phyloP scores from a whole-genome alignment of 1,139 yeast genomes.

The Pichia norvegensis region DNA sequence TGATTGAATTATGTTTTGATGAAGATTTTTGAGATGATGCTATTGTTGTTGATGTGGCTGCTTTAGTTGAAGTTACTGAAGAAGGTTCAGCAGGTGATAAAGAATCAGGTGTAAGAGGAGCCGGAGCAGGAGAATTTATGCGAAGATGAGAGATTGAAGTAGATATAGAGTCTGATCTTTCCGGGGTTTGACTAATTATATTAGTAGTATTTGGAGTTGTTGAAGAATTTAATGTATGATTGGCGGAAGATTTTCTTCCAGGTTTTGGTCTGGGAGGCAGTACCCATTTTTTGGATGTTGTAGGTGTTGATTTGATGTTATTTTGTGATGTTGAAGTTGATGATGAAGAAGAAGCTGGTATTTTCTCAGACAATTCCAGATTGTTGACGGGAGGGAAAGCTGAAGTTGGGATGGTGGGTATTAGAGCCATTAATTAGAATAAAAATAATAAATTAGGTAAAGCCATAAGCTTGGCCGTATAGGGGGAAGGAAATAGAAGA shows the following conservation, averaged over 20 bases:
- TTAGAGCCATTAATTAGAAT: background rate
- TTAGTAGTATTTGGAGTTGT: background rate
- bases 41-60: background rate
- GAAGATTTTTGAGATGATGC: background rate
- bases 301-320: slow-evolving; percentile 15
- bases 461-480: background rate
- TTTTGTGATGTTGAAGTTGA: slow-evolving; percentile 8
- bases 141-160: slow-evolving; percentile 4
- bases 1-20: background rate
- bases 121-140: slow-evolving; percentile 1
- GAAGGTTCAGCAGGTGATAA: slow-evolving; percentile 5
- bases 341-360: slow-evolving; percentile 1
- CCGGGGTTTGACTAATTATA: background rate
- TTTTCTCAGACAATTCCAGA: background rate
- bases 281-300: slow-evolving; percentile 25
- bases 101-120: slow-evolving; percentile 7
- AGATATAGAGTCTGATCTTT: background rate
- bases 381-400: slow-evolving; percentile 13
- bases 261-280: slow-evolving; percentile 30
- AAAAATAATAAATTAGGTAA: no score
- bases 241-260: slow-evolving; percentile 20
- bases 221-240: background rate
- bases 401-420: slow-evolving; percentile 7
- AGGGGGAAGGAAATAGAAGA: no score
- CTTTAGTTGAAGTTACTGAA: background rate